Base-by-base conservation (phyloP, 1,139 yeast genomes). In the Taphrina populina region DNA sequence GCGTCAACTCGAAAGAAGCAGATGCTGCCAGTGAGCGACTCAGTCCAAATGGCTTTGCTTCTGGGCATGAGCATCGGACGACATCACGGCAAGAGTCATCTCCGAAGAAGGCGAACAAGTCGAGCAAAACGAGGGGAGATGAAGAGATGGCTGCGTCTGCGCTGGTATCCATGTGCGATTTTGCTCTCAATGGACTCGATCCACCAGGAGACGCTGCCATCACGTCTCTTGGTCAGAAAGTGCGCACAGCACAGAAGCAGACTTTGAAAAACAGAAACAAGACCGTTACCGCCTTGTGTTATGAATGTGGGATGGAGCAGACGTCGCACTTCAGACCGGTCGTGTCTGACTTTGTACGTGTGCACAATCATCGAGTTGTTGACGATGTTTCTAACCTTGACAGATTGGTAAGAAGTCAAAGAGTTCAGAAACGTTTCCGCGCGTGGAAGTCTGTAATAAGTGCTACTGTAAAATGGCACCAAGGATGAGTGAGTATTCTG, bases 381-480 rank as follows among this genome's bases (percentile, higher is more conserved):
- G 34, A 40, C 34, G 19, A 10, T 15, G 15, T 20, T n/a, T n/a
- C n/a, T n/a, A n/a, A n/a, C n/a, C n/a, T n/a, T n/a, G n/a, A 34
- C 39, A 43, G 47, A 43, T 43, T 43, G 54, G 54, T 17, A 49
- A 49, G 35, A 49, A 49, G 30, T 49, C 54, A n/a, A 49, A 49
- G 23, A 41, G 46, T 5, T 27, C 46, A 21, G 54, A 37, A 15
- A 20, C 20, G 4, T 37, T 33, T 17, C 37, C 54, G 15, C 33
- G 54, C 3, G 54, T 49, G 2, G 54, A 37, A 21, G 54, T 49
- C 19, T 49, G 54, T 33, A 49, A 49, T 33, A 30, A 41, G 24
- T 49, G 54, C 27, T 49, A 49, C 40, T 49, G 54, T 40, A 49
- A 49, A 33, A 49, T 49, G 54, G 54, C 54, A 10, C 54, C 54